Evolutionary conservation across 2,329 filamentous ascomycete genomes (phyloP), one percentile per base, ranked within the genome.

Genomic region (Cadophora sp.): DNA sequence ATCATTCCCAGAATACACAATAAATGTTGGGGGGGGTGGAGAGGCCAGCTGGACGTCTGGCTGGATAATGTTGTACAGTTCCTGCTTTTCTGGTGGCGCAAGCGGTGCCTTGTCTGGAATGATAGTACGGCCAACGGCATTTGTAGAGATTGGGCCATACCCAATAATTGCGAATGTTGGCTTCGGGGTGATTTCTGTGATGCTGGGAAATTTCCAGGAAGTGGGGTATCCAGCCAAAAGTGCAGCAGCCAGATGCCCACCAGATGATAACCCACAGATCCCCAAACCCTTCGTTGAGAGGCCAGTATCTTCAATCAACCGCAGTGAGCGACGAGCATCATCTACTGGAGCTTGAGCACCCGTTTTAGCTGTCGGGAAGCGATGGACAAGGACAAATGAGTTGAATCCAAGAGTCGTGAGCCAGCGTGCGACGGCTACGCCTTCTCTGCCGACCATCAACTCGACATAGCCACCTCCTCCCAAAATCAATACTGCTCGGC

Each of bases 391-490:
- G 13, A 65, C 62, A 20, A 50, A 65, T 16, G 62, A 55, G 20
- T 43, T 36, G 47, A 65, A 59, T 24, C 53, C 62, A 6, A 59
- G 22, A 30, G 16, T 41, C 16, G 55, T 41, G 33, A 65, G 62
- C 62, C 62, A 65, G 20, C n/a, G 62, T 39, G 53, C 62, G 14
- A 65, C 47, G 13, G 55, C 55, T 11, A 65, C 27, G 5, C 62
- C 62, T 43, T 65, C 62, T 24, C 55, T 58, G 6, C 62, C 62
- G 6, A 60, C 53, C 62, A 65, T 65, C 13, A 65, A 45, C 55
- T 65, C 53, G 20, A 59, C 45, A 51, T 65, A 65, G 7, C 62
- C 62, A 24, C 62, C 62, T n/a, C 62, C 62, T 39, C 55, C 62
- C 27, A 59, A 18, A n/a, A 65, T 43, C 1, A 65, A 27, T n/a